These are phyloP conservation scores for Botrytis byssoidea DNA, from an alignment of 2,329 filamentous ascomycete species.

Conservation along the genomic window DNA sequence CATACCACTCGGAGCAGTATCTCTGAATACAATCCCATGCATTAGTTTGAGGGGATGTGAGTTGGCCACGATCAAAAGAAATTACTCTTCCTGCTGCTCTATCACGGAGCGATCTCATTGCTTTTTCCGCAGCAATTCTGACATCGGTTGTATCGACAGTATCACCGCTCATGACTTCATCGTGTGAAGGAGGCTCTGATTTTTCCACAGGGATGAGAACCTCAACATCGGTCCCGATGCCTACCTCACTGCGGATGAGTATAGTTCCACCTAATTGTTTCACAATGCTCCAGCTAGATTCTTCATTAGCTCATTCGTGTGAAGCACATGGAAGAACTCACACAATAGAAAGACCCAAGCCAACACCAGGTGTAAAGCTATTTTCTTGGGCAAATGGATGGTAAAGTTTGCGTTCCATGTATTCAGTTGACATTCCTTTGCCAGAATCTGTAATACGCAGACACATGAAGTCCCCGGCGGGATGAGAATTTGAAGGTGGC, in stretches of 20 bases:
- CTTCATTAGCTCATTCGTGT: conserved; percentile 6
- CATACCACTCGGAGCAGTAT: conserved; percentile 37
- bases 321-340: conserved; percentile 26
- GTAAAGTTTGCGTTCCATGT: conserved; percentile 57
- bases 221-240: conserved; percentile 52
- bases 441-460: conserved; percentile 56
- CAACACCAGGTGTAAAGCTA: conserved; percentile 50
- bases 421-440: conserved; percentile 60
- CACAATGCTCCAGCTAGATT: conserved; percentile 16
- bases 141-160: conserved; percentile 15
- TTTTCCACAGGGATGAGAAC: conserved; percentile 39
- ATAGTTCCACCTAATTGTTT: conserved; percentile 55
- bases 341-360: conserved; percentile 43
- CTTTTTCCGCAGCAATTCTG: conserved; percentile 20
- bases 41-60: conserved; percentile 19
- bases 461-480: conserved; percentile 42
- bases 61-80: conserved; percentile 21
- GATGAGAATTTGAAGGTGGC: conserved; percentile 56
- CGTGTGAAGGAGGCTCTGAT: not conserved
- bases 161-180: conserved; percentile 1
- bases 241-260: conserved; percentile 51
- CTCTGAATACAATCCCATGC: conserved; percentile 32
- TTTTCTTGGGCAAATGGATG: conserved; percentile 62
- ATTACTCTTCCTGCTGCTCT: conserved; percentile 27
- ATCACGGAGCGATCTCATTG: conserved; percentile 25